A percentile compares a stretch with the other conserved stretches of the same genome.
phyloP scores from a whole-genome alignment of 2,329 filamentous ascomycete genomes.

The Ophiostoma angusticollis region DNA sequence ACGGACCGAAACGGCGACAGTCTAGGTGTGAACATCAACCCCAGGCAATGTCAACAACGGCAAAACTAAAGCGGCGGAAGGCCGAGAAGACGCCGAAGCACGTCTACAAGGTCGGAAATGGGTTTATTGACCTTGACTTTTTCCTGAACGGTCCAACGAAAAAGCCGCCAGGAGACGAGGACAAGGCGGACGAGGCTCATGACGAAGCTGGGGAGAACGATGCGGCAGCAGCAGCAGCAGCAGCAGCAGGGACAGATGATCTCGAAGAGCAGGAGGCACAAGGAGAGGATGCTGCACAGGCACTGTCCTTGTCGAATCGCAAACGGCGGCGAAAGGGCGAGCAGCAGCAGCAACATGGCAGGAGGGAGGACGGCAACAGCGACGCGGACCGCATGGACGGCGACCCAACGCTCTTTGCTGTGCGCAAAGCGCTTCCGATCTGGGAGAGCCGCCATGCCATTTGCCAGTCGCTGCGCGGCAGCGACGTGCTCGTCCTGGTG shows the following conservation, averaged over 20 bases:
- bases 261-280: no score
- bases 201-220: neutral
- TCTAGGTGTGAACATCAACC: no score
- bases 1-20: no score
- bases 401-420: slow-evolving; percentile 20
- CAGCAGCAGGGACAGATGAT: neutral
- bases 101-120: slow-evolving; percentile 9
- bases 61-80: slow-evolving; percentile 6
- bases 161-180: slow-evolving; percentile 1
- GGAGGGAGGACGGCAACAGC: neutral
- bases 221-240: neutral
- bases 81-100: slow-evolving; percentile 6
- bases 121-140: slow-evolving; percentile 9
- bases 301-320: no score
- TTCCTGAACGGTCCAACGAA: slow-evolving; percentile 6
- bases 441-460: slow-evolving; percentile 64
- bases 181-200: neutral
- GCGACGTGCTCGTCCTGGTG: slow-evolving; percentile 66
- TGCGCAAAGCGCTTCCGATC: slow-evolving; percentile 63
- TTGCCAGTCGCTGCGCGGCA: slow-evolving; percentile 30
- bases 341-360: neutral
- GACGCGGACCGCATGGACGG: slow-evolving; percentile 6
- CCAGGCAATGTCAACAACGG: slow-evolving; percentile 2
- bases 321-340: neutral
- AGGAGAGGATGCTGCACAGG: no score